These are phyloP conservation scores for Fusarium newnesense DNA, from an alignment of 2,329 filamentous ascomycete genomes.

Conservation along the genomic window DNA sequence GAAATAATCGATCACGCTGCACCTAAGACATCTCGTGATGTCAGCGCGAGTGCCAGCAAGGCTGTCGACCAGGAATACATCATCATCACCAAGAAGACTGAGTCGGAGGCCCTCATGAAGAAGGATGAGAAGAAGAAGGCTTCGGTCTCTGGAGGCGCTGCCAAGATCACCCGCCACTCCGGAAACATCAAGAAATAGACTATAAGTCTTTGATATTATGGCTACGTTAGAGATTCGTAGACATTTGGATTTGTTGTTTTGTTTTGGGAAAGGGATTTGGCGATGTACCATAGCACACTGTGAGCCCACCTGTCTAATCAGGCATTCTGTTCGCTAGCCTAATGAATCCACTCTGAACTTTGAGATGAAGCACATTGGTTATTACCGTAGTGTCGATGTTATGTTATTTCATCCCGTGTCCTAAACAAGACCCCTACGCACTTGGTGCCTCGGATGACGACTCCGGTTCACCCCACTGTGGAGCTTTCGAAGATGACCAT, in stretches of 20 bases:
- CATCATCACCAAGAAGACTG: not conserved
- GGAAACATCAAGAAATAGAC: not conserved
- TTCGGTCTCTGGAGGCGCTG: too few species aligned
- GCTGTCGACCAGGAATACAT: not conserved
- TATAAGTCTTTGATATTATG: rapidly evolving
- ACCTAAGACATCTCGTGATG: not conserved
- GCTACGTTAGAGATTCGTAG: not conserved
- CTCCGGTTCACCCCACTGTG: too few species aligned
- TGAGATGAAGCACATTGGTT: not conserved
- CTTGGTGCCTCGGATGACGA: not conserved
- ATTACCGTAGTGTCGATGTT: too few species aligned
- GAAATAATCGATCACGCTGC: not conserved
- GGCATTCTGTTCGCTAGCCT: not conserved
- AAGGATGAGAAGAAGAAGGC: too few species aligned
- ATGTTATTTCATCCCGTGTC: not conserved
- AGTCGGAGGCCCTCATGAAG: not conserved
- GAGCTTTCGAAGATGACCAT: not conserved
- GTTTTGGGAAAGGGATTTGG: not conserved
- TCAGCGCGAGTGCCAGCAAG: not conserved
- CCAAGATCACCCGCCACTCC: not conserved
- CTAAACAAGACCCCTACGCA: too few species aligned
- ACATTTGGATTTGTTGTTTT: not conserved
- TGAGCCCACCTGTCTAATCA: not conserved
- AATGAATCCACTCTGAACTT: not conserved
- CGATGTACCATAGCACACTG: not conserved